Evolutionary conservation across 805 yeast genomes (phyloP).

Genomic region (Isabelozyma heimii): DNA sequence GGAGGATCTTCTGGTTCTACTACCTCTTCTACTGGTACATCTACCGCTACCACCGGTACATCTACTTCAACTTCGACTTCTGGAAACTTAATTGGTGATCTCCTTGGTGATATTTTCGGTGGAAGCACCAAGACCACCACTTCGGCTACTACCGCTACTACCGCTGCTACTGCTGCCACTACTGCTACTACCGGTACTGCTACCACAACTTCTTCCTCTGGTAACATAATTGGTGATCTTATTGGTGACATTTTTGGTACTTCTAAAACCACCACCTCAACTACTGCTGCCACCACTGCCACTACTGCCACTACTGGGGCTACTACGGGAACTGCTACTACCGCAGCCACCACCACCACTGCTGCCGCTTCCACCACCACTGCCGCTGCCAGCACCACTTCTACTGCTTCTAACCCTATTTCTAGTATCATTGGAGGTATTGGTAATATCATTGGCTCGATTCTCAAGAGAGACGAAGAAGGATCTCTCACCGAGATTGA

Average conservation of each 20-base stretch:
- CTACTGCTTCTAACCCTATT: slow-evolving; percentile 3
- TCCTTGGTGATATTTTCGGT: not conserved
- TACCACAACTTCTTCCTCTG: not conserved
- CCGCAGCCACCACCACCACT: slow-evolving; percentile 3
- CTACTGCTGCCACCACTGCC: slow-evolving; percentile 11
- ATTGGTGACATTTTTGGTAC: slow-evolving; percentile 2
- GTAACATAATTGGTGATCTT: slow-evolving; percentile 1
- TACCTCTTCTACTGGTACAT: not conserved
- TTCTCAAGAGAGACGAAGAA: slow-evolving; percentile 1
- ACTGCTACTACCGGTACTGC: not conserved
- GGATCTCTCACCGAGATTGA: not conserved
- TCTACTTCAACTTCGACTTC: not conserved
- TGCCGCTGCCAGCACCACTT: not conserved
- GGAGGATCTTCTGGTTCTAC: not conserved
- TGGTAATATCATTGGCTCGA: slow-evolving; percentile 1
- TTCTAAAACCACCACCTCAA: not conserved
- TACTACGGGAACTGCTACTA: not conserved
- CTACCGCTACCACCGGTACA: not conserved
- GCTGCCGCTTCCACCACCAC: slow-evolving; percentile 3
- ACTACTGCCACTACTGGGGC: slow-evolving; percentile 3
- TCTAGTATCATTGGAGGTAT: slow-evolving; percentile 4
- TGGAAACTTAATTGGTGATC: not conserved
- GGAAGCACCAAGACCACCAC: not conserved
- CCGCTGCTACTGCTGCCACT: not conserved
- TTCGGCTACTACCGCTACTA: not conserved